Conservation (phyloP, 2,329 filamentous ascomycete genomes). For the Aspergillus aculeatus region DNA sequence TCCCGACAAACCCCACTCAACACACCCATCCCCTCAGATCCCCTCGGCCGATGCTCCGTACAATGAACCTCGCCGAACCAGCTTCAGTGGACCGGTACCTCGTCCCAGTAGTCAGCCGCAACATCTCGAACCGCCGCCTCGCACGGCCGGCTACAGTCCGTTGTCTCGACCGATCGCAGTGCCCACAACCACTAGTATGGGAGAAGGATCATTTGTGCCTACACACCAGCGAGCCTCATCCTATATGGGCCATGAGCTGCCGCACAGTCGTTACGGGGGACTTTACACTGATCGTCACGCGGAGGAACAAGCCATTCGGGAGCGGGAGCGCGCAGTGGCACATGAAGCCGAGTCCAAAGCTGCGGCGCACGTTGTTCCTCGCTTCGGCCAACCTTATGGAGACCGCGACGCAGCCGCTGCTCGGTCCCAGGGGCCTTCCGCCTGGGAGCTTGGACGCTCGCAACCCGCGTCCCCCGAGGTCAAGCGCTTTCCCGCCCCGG, state of each 20-base stretch:
- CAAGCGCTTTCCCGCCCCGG: slow-evolving; percentile 35
- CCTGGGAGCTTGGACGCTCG: slow-evolving; percentile 40
- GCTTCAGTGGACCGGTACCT: slow-evolving; percentile 44
- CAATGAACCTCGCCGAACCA: slow-evolving; percentile 41
- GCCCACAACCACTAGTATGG: slow-evolving; percentile 8
- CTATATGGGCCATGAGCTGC: slow-evolving; percentile 33
- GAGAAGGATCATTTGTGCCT: slow-evolving; percentile 25
- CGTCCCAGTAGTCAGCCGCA: slow-evolving; percentile 45
- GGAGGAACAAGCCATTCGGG: slow-evolving; percentile 37
- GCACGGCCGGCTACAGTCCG: slow-evolving; percentile 38
- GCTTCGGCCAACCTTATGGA: slow-evolving; percentile 33
- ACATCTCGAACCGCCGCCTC: slow-evolving; percentile 34
- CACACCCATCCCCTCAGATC: slow-evolving; percentile 36
- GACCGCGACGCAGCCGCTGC: slow-evolving; percentile 33
- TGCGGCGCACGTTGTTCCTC: slow-evolving; percentile 22
- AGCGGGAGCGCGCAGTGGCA: slow-evolving; percentile 30
- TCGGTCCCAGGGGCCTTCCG: slow-evolving; percentile 26
- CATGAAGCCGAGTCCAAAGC: slow-evolving; percentile 34
- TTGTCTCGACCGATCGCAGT: slow-evolving; percentile 29
- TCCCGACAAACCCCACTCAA: slow-evolving; percentile 35
- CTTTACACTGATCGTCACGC: slow-evolving; percentile 36
- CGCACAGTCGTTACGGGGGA: slow-evolving; percentile 32
- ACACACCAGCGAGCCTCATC: slow-evolving; percentile 27
- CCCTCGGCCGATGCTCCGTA: slow-evolving; percentile 35
- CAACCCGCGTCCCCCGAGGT: slow-evolving; percentile 40